These are phyloP conservation scores for Chlorella variabilis DNA, from an alignment of 163 green algal species.

Conservation along the genomic window DNA sequence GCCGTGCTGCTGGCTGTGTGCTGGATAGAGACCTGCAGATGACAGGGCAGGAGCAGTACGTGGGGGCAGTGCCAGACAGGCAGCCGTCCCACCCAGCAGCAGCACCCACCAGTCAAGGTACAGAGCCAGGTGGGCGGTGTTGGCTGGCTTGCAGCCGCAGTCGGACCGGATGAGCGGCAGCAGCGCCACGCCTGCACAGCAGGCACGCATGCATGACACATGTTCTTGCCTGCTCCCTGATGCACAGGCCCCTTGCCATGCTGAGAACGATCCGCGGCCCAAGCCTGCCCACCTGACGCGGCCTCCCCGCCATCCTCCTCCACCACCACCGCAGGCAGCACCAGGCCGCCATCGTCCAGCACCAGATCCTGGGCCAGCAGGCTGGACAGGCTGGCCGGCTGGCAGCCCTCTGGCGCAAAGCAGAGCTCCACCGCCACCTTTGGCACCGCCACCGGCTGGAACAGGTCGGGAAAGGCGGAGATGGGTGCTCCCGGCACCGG, in stretches of 20 bases:
- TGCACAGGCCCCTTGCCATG: background rate
- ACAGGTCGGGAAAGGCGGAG: background rate
- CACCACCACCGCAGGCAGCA: constrained; percentile 25
- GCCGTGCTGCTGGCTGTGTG: background rate
- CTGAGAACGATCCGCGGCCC: no score
- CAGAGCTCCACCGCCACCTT: background rate
- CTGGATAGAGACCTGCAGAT: constrained; percentile 4
- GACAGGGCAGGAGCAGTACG: background rate
- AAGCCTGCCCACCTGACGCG: no score
- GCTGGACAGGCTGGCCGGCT: background rate
- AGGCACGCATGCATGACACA: background rate
- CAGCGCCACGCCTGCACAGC: background rate
- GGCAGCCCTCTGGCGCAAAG: constrained; percentile 5
- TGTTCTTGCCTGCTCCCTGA: background rate
- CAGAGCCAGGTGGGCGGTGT: constrained; percentile 29
- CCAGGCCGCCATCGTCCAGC: constrained; percentile 7
- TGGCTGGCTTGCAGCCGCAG: constrained; percentile 18
- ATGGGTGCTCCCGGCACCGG: background rate
- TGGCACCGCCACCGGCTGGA: constrained; percentile 4
- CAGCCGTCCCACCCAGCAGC: background rate
- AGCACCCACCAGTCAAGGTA: constrained; percentile 48
- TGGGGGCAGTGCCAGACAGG: no score
- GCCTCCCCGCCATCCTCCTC: background rate
- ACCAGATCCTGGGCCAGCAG: constrained; percentile 41
- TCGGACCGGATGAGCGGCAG: constrained; percentile 2